Evolutionary conservation across 108 stramenopile species (phyloP).

Genomic region (Cylindrotheca fusiformis): DNA sequence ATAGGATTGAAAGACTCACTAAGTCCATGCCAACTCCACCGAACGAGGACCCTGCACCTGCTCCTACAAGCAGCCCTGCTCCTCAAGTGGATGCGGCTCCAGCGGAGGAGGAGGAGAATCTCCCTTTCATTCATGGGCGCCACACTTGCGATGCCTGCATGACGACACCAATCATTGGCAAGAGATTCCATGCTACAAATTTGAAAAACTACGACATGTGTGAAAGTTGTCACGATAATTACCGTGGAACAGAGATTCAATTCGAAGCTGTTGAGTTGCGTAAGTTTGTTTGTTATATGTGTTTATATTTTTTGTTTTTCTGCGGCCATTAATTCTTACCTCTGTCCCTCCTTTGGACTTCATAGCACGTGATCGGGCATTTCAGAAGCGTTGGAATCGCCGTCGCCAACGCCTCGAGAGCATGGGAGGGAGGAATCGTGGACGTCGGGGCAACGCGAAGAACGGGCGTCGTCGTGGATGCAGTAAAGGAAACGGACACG

Average conservation of each 20-base stretch:
- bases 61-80: not conserved
- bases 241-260: slow-evolving; percentile 65
- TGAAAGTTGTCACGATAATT: slow-evolving; percentile 53
- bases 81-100: not conserved
- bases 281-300: slow-evolving; percentile 10
- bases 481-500: no score
- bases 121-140: slow-evolving; percentile 75
- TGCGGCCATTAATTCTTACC: not conserved
- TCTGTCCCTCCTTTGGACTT: not conserved
- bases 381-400: slow-evolving; percentile 68
- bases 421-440: not conserved
- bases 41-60: not conserved
- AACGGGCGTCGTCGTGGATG: no score
- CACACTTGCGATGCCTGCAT: slow-evolving; percentile 88
- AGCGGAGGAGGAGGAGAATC: slow-evolving; percentile 12
- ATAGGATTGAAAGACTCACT: not conserved
- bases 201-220: slow-evolving; percentile 87
- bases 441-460: not conserved
- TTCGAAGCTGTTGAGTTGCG: slow-evolving; percentile 63
- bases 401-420: slow-evolving; percentile 20
- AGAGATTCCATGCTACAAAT: slow-evolving; percentile 75
- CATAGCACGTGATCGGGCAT: slow-evolving; percentile 59
- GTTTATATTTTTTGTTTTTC: not conserved
- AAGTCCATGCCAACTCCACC: not conserved
- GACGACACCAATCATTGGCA: slow-evolving; percentile 76